Evolutionary conservation across 2,329 filamentous ascomycete species (phyloP), one percentile per base, ranked within the genome.

Genomic region (Scortechinia acanthostroma): DNA sequence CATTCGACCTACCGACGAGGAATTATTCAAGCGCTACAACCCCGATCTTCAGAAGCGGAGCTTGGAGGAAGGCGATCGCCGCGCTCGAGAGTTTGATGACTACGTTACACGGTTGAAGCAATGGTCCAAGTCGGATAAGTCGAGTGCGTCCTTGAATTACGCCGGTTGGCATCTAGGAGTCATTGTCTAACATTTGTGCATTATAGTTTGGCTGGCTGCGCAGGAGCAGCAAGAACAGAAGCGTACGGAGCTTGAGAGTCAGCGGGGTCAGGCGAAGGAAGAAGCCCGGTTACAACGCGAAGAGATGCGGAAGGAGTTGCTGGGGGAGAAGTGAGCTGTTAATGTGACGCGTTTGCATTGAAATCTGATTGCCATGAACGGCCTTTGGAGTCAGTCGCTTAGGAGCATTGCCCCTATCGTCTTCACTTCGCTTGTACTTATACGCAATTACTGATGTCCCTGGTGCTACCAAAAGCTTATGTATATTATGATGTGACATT

Each of bases 81-180:
- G 35, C 10, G 35, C 35, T 13, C 35, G 17, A 17, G 35, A 40
- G 6, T 40, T 40, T 17, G 35, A 40, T 19, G 35, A 10, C 17
- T 40, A 40, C 17, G 35, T 40, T 6, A 40, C 6, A 6, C 10
- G 17, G 35, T 40, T 40, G 17, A 40, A 40, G 35, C 10, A 40
- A 6, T 40, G 35, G 35, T 40, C 35, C 6, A 40, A 40, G 20
- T 40, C 35, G 35, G 35, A 40, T 19, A 40, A 40, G 35, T 40
- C 35, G 17, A 40, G 35, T 40, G 17, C 17, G 35, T 40, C 20
- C n/a, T 30, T 30, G 35, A 40, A 10, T 40, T 30, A 30, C 25
- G n/a, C 25, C 10, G 10, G 25, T 10, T 30, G 25, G 25, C n/a
- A n/a, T 30, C n/a, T 30, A 30, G 10, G 25, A n/a, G 25, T 40